Evolutionary conservation across 2,329 filamentous ascomycete genomes (phyloP).

Genomic region (Aureobasidium vineae): DNA sequence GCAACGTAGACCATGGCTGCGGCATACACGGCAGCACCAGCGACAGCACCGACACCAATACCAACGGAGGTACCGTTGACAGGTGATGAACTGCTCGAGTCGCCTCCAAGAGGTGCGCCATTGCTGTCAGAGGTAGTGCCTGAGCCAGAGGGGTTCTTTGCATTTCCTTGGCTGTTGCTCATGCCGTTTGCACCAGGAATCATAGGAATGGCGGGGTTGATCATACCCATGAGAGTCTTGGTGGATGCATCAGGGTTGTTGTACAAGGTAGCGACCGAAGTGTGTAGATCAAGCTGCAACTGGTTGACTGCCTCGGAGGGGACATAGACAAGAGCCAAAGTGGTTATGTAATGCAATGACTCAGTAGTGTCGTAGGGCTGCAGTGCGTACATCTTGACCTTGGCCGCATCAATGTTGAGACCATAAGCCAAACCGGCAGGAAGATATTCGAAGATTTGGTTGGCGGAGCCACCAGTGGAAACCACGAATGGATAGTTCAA

Average conservation of each 20-base stretch:
- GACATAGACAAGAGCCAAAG: conserved; percentile 59
- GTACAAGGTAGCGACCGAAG: conserved; percentile 72
- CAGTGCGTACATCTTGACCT: conserved; percentile 68
- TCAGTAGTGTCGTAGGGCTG: conserved; percentile 71
- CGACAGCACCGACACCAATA: conserved; percentile 74
- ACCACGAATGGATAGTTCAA: conserved; percentile 86
- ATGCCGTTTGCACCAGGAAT: conserved; percentile 49
- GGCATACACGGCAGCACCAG: conserved; percentile 81
- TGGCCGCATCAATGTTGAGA: conserved; percentile 49
- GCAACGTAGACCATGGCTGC: conserved; percentile 93
- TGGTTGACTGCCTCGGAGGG: conserved; percentile 50
- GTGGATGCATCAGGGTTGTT: conserved; percentile 65
- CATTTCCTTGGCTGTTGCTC: conserved; percentile 42
- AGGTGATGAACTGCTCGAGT: conserved; percentile 54
- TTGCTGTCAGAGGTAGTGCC: conserved; percentile 41
- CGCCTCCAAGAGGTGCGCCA: conserved; percentile 52
- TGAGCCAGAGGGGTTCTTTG: conserved; percentile 40
- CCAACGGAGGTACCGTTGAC: conserved; percentile 63
- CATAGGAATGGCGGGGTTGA: conserved; percentile 80
- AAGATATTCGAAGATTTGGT: conserved; percentile 80
- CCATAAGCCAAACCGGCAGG: conserved; percentile 68
- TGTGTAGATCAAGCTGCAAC: conserved; percentile 67
- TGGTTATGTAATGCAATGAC: conserved; percentile 75
- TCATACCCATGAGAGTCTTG: conserved; percentile 70
- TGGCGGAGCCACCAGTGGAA: conserved; percentile 66